Evolutionary conservation across 164 flowering plant genomes (phyloP).

Genomic region (Houttuynia cordata): DNA sequence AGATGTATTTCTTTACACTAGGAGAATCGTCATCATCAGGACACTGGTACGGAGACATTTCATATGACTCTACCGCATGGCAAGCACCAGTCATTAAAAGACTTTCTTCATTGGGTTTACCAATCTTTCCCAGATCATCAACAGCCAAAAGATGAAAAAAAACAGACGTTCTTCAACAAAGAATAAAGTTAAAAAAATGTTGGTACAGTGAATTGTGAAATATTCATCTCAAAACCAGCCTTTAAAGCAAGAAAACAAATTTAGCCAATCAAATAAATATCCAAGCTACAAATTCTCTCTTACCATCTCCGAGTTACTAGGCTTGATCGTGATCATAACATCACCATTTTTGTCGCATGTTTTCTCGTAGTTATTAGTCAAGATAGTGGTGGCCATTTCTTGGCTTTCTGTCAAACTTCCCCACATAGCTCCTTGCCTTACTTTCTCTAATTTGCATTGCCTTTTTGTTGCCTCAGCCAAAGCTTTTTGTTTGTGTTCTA

Average conservation of each 20-base stretch:
- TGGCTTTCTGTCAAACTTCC: slow-evolving; percentile 13
- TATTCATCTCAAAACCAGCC: not conserved
- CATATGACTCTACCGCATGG: slow-evolving; percentile 36
- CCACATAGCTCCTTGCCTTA: slow-evolving; percentile 1
- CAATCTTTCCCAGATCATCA: no score
- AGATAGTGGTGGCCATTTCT: slow-evolving; percentile 4
- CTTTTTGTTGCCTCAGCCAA: slow-evolving; percentile 18
- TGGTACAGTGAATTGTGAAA: not conserved
- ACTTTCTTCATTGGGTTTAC: slow-evolving; percentile 12
- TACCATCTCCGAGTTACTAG: slow-evolving; percentile 21
- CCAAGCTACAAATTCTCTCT: no score
- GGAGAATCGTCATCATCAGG: slow-evolving; percentile 73
- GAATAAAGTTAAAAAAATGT: no score
- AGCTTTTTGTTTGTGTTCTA: slow-evolving; percentile 20
- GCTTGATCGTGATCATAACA: slow-evolving; percentile 7
- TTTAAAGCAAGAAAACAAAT: not conserved
- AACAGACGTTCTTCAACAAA: no score
- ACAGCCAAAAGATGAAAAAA: slow-evolving; percentile 19
- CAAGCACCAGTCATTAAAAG: slow-evolving; percentile 5
- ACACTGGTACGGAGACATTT: slow-evolving; percentile 71
- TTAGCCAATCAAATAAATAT: not conserved
- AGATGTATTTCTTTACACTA: slow-evolving; percentile 42
- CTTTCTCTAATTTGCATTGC: slow-evolving; percentile 17
- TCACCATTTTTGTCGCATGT: slow-evolving; percentile 10
- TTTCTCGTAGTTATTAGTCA: slow-evolving; percentile 1